Evolutionary conservation across 2,329 filamentous ascomycete species (phyloP).

Genomic region (Bipolaris victoriae): DNA sequence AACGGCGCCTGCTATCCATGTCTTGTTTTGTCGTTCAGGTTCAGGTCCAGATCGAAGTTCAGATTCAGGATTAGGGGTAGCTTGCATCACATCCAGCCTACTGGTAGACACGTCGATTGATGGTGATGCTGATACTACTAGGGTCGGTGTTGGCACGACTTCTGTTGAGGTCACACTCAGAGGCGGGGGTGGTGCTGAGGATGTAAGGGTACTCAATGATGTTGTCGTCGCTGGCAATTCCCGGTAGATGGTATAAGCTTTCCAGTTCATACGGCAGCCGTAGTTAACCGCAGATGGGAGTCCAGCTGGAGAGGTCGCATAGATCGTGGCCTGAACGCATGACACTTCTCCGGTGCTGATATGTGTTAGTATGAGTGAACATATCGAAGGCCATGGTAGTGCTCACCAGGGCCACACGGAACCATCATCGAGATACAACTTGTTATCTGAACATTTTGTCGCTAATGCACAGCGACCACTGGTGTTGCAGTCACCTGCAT

Average conservation of each 20-base stretch:
- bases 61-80: not conserved
- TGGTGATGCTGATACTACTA: not conserved
- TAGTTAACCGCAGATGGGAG: slow-evolving; percentile 7
- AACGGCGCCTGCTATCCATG: not conserved
- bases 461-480: not conserved
- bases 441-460: not conserved
- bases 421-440: not conserved
- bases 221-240: not conserved
- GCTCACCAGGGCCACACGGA: not conserved
- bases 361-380: not conserved
- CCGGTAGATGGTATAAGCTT: not conserved
- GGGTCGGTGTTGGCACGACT: not conserved
- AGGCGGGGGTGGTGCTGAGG: not conserved
- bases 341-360: not conserved
- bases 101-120: not conserved
- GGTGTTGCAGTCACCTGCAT: not conserved
- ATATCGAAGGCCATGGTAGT: not conserved
- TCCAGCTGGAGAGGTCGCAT: slow-evolving; percentile 1
- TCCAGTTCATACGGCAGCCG: not conserved
- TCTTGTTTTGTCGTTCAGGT: not conserved
- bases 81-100: not conserved
- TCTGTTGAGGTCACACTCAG: not conserved
- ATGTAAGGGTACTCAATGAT: not conserved
- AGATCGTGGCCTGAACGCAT: slow-evolving; percentile 8
- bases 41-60: too few species aligned